phyloP scores from a whole-genome alignment of 2,329 filamentous ascomycete genomes.

The Biscogniauxia marginata region DNA sequence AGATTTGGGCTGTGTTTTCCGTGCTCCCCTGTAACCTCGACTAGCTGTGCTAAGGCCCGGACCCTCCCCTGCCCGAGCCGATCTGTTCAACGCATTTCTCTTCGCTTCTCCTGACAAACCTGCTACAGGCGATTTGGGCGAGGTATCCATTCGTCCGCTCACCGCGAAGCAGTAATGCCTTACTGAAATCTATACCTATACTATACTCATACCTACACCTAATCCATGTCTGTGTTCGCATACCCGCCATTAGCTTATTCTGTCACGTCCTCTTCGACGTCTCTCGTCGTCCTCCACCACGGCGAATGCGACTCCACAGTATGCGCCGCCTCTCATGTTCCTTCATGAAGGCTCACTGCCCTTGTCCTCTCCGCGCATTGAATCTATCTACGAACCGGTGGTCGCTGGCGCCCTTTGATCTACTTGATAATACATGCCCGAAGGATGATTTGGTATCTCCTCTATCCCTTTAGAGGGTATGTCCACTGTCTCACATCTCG shows the following conservation, averaged over 20 bases:
- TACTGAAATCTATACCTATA: too few species aligned
- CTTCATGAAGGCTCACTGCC: constrained; percentile 19
- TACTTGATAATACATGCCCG: constrained; percentile 15
- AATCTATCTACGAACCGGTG: constrained; percentile 8
- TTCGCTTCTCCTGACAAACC: background rate
- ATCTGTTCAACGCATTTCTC: background rate
- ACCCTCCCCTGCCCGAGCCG: background rate
- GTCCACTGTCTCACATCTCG: constrained; percentile 32
- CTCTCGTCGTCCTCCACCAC: constrained; percentile 1
- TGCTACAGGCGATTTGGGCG: background rate
- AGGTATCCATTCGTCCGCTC: background rate
- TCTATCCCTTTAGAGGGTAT: constrained; percentile 76
- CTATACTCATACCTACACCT: too few species aligned
- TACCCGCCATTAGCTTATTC: background rate
- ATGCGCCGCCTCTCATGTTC: constrained; percentile 19
- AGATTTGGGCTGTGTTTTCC: background rate
- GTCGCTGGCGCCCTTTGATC: constrained; percentile 7
- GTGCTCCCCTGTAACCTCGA: background rate
- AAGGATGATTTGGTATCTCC: constrained; percentile 72
- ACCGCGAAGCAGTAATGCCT: too few species aligned
- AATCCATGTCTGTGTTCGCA: background rate
- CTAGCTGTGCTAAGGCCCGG: background rate
- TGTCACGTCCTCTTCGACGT: constrained; percentile 9
- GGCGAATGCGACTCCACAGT: constrained; percentile 14
- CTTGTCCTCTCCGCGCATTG: constrained; percentile 4